A percentile compares a stretch with the other conserved stretches of the same genome.
phyloP scores from a whole-genome alignment of 1,284 basidiomycete species.

The Pascua guehoae region DNA sequence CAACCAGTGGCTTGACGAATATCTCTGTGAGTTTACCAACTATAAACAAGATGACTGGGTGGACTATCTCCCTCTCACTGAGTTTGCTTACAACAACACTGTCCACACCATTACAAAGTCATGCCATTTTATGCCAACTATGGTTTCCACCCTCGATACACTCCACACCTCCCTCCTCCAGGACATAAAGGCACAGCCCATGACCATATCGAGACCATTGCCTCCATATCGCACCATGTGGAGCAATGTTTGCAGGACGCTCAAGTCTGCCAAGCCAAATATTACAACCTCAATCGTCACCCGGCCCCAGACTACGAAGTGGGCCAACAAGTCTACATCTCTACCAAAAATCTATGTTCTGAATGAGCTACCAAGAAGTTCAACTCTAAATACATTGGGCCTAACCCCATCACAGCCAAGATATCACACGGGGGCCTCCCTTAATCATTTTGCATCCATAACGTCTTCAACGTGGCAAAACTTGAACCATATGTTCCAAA shows the following conservation, averaged over 20 bases:
- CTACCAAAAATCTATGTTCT: constrained; percentile 45
- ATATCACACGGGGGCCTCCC: too few species aligned
- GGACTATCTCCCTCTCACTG: constrained; percentile 50
- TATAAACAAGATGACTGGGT: constrained; percentile 53
- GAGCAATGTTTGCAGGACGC: neutral
- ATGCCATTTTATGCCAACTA: constrained; percentile 40
- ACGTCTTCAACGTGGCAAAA: too few species aligned
- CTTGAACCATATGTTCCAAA: too few species aligned
- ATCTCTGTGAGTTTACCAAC: constrained; percentile 30
- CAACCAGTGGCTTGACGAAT: constrained; percentile 53
- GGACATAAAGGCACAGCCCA: neutral
- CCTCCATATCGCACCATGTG: neutral
- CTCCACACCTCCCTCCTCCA: neutral
- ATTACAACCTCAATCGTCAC: neutral
- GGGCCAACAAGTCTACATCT: constrained; percentile 49
- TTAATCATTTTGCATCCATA: too few species aligned
- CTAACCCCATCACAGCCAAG: constrained; percentile 29
- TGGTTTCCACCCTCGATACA: constrained; percentile 41
- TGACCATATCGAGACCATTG: neutral
- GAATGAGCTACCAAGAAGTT: constrained; percentile 49
- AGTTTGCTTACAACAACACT: constrained; percentile 54
- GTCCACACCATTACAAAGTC: constrained; percentile 26
- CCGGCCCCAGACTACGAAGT: neutral
- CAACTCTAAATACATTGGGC: constrained; percentile 47
- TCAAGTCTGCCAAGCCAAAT: neutral